A percentile compares a stretch with the other conserved stretches of the same genome.
These are phyloP conservation scores for Pichia deserticola DNA, from an alignment of 805 yeast species.

Conservation along the genomic window DNA sequence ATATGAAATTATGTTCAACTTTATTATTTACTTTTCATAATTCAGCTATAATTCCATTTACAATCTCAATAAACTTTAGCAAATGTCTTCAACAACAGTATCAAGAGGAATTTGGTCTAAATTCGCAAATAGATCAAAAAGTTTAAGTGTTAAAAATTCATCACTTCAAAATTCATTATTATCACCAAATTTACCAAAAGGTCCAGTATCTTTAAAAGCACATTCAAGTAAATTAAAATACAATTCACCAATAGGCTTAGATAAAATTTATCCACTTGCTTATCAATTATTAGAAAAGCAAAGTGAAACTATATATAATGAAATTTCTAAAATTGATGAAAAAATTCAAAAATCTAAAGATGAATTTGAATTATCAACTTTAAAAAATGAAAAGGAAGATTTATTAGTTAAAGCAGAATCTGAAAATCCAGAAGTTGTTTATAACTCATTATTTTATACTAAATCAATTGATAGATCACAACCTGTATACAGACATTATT, in stretches of 20 bases:
- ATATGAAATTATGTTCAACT: too few species aligned
- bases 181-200: conserved; percentile 31
- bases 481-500: conserved; percentile 73
- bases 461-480: conserved; percentile 53
- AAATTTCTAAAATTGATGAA: conserved; percentile 31
- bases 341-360: conserved; percentile 20
- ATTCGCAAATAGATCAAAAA: conserved; percentile 27
- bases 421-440: conserved; percentile 78
- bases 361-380: conserved; percentile 14
- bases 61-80: too few species aligned
- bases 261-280: conserved; percentile 67
- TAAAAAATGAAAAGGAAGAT: conserved; percentile 19
- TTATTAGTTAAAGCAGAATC: conserved; percentile 56
- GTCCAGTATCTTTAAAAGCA: conserved; percentile 47
- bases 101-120: conserved; percentile 32
- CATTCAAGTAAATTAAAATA: conserved; percentile 43
- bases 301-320: conserved; percentile 32
- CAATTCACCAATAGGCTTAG: conserved; percentile 59
- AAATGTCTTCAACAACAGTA: conserved; percentile 12
- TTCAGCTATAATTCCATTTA: too few species aligned
- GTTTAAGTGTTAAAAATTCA: conserved; percentile 24
- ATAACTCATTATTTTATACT: conserved; percentile 46
- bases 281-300: conserved; percentile 48
- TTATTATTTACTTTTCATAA: too few species aligned
- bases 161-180: conserved; percentile 24